Evolutionary conservation across 768 basidiomycete species (phyloP).

Genomic region (Pleurotus giganteus): DNA sequence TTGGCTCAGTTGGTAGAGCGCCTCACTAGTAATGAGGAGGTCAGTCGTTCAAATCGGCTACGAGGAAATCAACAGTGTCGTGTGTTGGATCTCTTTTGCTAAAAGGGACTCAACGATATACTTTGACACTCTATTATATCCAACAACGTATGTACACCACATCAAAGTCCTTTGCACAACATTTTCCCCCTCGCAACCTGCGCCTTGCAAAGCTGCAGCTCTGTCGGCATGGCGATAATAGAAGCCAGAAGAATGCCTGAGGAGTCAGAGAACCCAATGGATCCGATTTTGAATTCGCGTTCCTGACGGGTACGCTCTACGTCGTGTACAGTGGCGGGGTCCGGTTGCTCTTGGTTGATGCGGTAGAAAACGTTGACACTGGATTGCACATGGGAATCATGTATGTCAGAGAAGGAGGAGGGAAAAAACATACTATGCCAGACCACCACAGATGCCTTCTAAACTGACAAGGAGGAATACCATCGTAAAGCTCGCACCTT

Average conservation of each 20-base stretch:
- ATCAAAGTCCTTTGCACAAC: constrained; percentile 64
- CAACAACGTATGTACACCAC: neutral
- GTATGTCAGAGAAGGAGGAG: constrained; percentile 10
- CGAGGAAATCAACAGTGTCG: neutral
- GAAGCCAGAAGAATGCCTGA: constrained; percentile 68
- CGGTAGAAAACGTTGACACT: constrained; percentile 88
- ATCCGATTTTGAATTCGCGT: constrained; percentile 87
- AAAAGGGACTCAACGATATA: neutral
- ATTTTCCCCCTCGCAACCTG: constrained; percentile 71
- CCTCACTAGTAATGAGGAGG: constrained; percentile 1
- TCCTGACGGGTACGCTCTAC: constrained; percentile 68
- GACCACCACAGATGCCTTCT: constrained; percentile 91
- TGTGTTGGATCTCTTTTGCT: neutral
- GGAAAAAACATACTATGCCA: constrained; percentile 70
- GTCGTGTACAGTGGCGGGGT: constrained; percentile 43
- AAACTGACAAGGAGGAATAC: constrained; percentile 79
- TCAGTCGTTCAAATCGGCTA: constrained; percentile 1
- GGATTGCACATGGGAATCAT: constrained; percentile 14
- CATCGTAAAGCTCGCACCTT: constrained; percentile 49
- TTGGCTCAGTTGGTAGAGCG: neutral
- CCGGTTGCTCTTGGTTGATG: constrained; percentile 69
- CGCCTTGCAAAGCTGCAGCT: constrained; percentile 70
- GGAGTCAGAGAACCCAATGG: constrained; percentile 84
- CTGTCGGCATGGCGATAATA: constrained; percentile 68
- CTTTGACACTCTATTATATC: neutral